Percentiles rank a stretch among this genome's conserved stretches.
Evolutionary conservation across 2,329 filamentous ascomycete genomes (phyloP).

Genomic region (Ambrosiella beaveri): DNA sequence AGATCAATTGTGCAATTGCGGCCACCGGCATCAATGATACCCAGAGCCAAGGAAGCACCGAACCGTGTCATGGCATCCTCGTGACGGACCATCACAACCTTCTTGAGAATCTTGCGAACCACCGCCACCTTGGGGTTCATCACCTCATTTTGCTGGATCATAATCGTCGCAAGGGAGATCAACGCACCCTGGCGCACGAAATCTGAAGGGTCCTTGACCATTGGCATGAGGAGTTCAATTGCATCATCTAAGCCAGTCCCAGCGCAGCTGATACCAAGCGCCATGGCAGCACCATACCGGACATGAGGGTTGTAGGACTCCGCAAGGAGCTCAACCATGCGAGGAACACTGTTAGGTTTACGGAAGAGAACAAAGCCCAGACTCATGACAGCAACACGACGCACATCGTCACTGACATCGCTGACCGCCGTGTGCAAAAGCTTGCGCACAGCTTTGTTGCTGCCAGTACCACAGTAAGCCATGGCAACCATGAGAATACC

Average conservation of each 20-base stretch:
- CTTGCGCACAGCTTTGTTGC: slow-evolving; percentile 96
- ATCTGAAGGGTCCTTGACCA: slow-evolving; percentile 98
- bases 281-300: slow-evolving; percentile 94
- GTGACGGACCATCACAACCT: slow-evolving; percentile 84
- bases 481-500: slow-evolving; percentile 98
- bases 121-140: slow-evolving; percentile 93
- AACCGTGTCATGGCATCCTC: slow-evolving; percentile 99
- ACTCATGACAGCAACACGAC: slow-evolving; percentile 90
- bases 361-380: slow-evolving; percentile 97
- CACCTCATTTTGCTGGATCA: slow-evolving; percentile 97
- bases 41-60: slow-evolving; percentile 78
- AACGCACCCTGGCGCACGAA: slow-evolving; percentile 94
- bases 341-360: slow-evolving; percentile 88
- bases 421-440: slow-evolving; percentile 91
- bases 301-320: slow-evolving; percentile 99
- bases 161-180: slow-evolving; percentile 90
- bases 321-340: slow-evolving; percentile 95
- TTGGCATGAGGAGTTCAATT: slow-evolving; percentile 89
- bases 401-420: slow-evolving; percentile 94
- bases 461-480: slow-evolving; percentile 91
- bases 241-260: slow-evolving; percentile 92
- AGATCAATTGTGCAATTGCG: slow-evolving; percentile 97
- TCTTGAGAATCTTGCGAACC: slow-evolving; percentile 84
- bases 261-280: slow-evolving; percentile 91
- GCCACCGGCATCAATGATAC: slow-evolving; percentile 94